Base-by-base conservation (phyloP, 495 filamentous ascomycete genomes). In the Patellaria atrata region DNA sequence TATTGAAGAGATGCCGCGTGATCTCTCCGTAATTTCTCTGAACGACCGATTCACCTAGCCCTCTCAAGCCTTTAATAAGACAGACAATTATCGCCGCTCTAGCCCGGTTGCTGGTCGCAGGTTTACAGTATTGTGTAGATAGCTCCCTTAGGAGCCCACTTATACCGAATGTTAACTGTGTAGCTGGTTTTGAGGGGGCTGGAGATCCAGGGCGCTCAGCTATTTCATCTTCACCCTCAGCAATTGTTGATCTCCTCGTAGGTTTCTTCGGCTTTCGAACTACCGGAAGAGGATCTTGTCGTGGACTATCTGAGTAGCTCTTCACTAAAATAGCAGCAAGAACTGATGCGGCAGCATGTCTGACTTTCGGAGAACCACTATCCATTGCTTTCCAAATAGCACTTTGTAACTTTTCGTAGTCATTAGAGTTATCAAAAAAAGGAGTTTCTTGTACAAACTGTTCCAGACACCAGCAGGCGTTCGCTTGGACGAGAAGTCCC, bases 301-400 rank as follows among this genome's bases (percentile, higher is more conserved):
- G 24, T 5, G 66, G 58, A 25, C 67, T 62, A 27, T 75, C 75
- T 2, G 82, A 82, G 55, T 87, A 83, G 17, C 70, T 68, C 49
- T 85, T 83, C 14, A 91, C 77, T 34, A 96, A 58, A 11, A 70
- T 69, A 23, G 77, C 70, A 19, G 84, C 77, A 22, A 94, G 62
- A 53, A 79, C 85, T 20, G 83, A 81, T 5, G 85, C 85, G n/a
- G 83, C 82, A 6, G 87, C 80, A 57, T 82, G 75, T 37, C 89
- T 68, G 19, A 89, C 81, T 13, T 70, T 58, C 2, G 79, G 59
- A 23, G 73, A 75, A 2, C 75, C 54, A 27, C 75, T 87, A 33
- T 99, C 89, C 37, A 91, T 75, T 2, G 76, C 67, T 56, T 91
- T 94, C 65, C 80, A 87, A 20, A 91, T 60, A 0, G 76, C 65